Percentiles rank a stretch among this genome's conserved stretches.
phyloP scores from a whole-genome alignment of 176 grass and related monocot species.

The Oryza brachyantha region DNA sequence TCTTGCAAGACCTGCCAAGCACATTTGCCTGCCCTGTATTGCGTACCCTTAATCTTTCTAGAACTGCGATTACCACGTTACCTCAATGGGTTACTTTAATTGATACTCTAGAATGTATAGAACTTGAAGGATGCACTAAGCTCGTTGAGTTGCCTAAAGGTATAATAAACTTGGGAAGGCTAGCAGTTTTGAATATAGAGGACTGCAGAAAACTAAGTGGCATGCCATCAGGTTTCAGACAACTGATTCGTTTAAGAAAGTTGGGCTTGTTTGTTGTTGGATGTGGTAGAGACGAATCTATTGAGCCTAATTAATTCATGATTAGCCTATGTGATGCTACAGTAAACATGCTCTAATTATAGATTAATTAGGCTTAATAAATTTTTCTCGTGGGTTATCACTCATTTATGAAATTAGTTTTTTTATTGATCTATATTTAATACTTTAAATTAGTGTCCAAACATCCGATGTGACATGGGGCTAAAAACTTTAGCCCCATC shows the following conservation, averaged over 20 bases:
- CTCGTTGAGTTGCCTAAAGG: slow-evolving; percentile 8
- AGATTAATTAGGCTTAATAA: no score
- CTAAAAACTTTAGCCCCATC: no score
- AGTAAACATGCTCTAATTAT: no score
- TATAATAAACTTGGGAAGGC: not conserved
- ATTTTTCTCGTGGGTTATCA: no score
- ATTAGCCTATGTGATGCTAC: no score
- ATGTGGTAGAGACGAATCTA: not conserved
- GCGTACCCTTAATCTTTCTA: not conserved
- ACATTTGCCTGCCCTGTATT: not conserved
- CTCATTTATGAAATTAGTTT: no score
- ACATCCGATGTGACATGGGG: no score
- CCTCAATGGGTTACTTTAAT: not conserved
- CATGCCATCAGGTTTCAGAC: not conserved
- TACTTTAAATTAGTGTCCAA: no score
- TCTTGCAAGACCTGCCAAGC: not conserved
- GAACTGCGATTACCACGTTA: not conserved
- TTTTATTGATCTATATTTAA: no score
- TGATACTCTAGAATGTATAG: not conserved
- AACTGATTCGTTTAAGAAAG: not conserved
- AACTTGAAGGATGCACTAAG: not conserved
- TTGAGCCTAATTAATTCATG: no score
- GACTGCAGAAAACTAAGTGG: not conserved
- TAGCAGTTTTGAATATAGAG: not conserved
- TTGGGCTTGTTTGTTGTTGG: not conserved